A percentile compares a stretch with the other conserved stretches of the same genome.
Conservation (phyloP, 306 rosid genomes). For the Citrullus colocynthis region DNA sequence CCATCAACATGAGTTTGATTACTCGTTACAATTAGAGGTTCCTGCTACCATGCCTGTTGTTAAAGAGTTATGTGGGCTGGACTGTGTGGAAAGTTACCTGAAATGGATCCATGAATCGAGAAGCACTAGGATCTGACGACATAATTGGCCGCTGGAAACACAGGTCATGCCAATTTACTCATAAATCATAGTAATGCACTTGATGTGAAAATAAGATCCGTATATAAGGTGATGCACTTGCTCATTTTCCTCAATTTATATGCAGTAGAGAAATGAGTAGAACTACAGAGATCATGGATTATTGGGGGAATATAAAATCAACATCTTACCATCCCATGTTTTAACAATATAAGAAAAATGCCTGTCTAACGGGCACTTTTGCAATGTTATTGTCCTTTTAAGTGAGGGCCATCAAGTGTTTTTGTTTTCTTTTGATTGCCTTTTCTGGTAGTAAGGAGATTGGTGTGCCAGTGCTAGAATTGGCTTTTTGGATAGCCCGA, state of each 20-base stretch:
- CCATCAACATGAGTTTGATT: slow-evolving; percentile 16
- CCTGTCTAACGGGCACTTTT: neutral
- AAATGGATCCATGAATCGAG: slow-evolving; percentile 26
- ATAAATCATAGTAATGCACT: neutral
- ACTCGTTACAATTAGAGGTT: slow-evolving; percentile 44
- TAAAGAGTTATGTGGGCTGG: slow-evolving; percentile 57
- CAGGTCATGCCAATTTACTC: neutral
- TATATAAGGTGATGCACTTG: neutral
- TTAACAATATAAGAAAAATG: neutral
- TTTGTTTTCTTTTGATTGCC: neutral
- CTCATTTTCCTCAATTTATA: neutral
- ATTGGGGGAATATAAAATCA: neutral
- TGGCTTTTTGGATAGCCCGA: no score
- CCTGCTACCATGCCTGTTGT: slow-evolving; percentile 90
- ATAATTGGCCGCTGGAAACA: neutral
- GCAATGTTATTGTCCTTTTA: neutral
- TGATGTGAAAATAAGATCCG: neutral
- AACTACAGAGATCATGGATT: neutral
- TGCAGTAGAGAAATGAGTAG: neutral
- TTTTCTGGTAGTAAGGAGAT: no score
- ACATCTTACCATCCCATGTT: neutral
- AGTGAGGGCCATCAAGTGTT: neutral
- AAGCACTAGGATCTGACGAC: neutral
- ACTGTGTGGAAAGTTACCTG: slow-evolving; percentile 61
- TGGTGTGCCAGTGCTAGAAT: no score